Percentiles rank a stretch among this genome's conserved stretches.
phyloP scores from a whole-genome alignment of 2,329 filamentous ascomycete species.

The Celoporthe dispersa region DNA sequence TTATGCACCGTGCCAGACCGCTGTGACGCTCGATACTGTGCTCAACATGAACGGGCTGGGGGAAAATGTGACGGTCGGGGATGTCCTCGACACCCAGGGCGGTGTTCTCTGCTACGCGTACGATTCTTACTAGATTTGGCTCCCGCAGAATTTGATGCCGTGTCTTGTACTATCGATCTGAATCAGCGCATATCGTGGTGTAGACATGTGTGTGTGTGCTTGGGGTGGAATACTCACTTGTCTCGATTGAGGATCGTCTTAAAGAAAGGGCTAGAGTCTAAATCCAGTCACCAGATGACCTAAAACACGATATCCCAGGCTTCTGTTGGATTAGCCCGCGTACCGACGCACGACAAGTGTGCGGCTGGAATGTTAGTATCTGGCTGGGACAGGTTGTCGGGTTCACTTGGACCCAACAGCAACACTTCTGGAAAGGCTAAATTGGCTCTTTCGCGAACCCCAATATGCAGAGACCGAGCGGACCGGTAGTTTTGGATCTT shows the following conservation, averaged over 20 bases:
- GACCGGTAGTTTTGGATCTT: not conserved
- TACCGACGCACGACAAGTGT: no score
- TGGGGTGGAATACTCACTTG: not conserved
- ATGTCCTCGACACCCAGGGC: slow-evolving; percentile 13
- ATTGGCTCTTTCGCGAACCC: not conserved
- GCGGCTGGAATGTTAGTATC: not conserved
- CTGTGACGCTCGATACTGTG: slow-evolving; percentile 2
- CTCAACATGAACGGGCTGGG: slow-evolving; percentile 21
- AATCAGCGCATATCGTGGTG: no score
- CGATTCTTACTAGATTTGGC: slow-evolving; percentile 9
- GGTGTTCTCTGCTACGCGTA: slow-evolving; percentile 18
- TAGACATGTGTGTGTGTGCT: not conserved
- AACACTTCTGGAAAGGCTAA: not conserved
- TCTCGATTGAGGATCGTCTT: not conserved
- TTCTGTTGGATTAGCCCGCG: not conserved
- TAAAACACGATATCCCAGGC: not conserved
- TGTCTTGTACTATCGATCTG: not conserved
- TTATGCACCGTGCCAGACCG: slow-evolving; percentile 10
- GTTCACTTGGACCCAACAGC: not conserved
- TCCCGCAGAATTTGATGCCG: not conserved
- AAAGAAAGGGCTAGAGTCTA: not conserved
- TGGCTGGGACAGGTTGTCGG: not conserved
- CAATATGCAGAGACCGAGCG: not conserved
- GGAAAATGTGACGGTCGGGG: not conserved
- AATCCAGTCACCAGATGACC: not conserved